Evolutionary conservation across 768 basidiomycete species (phyloP), one percentile per base, ranked within the genome.

Genomic region (Kwoniella mangroviensis): DNA sequence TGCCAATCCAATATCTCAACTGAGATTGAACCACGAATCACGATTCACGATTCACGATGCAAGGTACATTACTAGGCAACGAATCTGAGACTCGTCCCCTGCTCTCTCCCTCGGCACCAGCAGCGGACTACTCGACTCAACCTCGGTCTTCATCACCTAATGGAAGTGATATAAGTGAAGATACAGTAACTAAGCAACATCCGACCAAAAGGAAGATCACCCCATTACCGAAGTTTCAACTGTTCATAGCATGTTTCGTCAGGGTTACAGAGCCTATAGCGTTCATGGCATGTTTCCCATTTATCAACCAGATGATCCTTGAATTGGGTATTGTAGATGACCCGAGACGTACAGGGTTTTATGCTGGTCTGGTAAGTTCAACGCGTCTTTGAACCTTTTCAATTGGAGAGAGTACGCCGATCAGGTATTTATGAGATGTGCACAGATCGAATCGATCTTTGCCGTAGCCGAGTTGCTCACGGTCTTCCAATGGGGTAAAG

Each of bases 301-400:
- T 75, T 64, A 69, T 79, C 73, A 76, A 79, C 45, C 75, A 79
- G 65, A 79, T 79, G 78, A 53, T 79, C 41, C 41, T 79, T 19
- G 74, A 79, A 40, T 24, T 77, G 28, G 74, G 74, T 1, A 74
- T 67, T 11, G 78, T 71, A n/a, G 62, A 72, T 5, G 73, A 75
- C 59, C 71, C 73, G 1, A 71, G 72, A 42, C 64, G 69, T 51
- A 75, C 74, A 13, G 78, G 78, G 1, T 79, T 70, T 28, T 67
- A 68, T 22, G 78, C 78, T 15, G 78, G 75, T 49, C 26, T 79
- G 42, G 78, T 79, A 40, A 72, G 75, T n/a, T n/a, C n/a, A n/a
- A n/a, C n/a, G n/a, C n/a, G n/a, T n/a, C n/a, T n/a, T n/a, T n/a
- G n/a, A n/a, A n/a, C n/a, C n/a, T n/a, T n/a, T n/a, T n/a, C n/a